Evolutionary conservation across 2,329 filamentous ascomycete genomes (phyloP).

Genomic region (Penicillium sclerotigenum): DNA sequence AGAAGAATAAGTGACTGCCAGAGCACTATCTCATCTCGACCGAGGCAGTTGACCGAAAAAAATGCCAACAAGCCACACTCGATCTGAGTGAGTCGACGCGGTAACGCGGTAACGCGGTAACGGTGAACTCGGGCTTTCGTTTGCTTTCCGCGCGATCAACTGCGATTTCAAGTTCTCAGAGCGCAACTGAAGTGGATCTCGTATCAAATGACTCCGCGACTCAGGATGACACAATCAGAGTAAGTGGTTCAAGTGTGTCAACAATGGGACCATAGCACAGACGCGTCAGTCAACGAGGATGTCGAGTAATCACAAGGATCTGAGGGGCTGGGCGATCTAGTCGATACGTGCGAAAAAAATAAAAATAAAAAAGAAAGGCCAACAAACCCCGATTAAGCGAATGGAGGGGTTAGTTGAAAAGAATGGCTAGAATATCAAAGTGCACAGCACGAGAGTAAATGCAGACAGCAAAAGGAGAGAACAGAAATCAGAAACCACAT

Average conservation of each 20-base stretch:
- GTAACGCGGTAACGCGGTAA: background rate
- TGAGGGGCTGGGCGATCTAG: conserved; percentile 5
- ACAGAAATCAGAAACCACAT: background rate
- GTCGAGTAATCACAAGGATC: conserved; percentile 1
- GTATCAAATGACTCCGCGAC: conserved; percentile 1
- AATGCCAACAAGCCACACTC: background rate
- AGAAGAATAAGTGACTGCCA: conserved; percentile 32
- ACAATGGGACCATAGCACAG: background rate
- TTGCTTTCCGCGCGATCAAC: background rate
- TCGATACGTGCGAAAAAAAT: background rate
- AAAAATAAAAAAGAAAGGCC: background rate
- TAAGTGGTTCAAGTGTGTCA: background rate
- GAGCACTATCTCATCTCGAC: conserved; percentile 37
- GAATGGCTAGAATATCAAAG: conserved; percentile 9
- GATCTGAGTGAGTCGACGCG: background rate
- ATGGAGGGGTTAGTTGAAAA: conserved; percentile 4
- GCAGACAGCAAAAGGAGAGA: background rate
- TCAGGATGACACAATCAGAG: background rate
- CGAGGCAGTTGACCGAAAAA: conserved; percentile 1
- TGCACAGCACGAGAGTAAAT: conserved; percentile 22
- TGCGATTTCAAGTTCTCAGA: background rate
- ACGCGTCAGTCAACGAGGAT: background rate
- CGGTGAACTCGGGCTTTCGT: background rate
- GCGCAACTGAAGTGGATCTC: background rate
- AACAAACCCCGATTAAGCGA: background rate